Base-by-base conservation (phyloP, 1,284 basidiomycete genomes). In the Pyrrhoderma noxium region DNA sequence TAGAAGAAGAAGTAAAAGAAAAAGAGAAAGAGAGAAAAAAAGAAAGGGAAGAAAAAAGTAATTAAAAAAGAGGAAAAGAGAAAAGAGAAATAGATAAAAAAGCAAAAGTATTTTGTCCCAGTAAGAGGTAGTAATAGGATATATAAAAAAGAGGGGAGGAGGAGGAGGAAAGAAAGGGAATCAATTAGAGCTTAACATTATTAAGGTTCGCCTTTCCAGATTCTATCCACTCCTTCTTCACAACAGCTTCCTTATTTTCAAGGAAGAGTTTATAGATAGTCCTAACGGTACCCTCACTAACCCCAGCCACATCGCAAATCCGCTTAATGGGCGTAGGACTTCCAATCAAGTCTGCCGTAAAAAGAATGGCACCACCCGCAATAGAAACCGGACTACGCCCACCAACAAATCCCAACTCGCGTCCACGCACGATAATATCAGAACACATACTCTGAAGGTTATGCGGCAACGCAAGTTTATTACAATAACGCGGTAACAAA, bases 281-380 rank as follows among this genome's bases (percentile, higher is more conserved):
- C 70, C 93, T 93, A 66, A 98, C 95, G 46, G 95, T 98, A 48
- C 91, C 88, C 63, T 98, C 94, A 63, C 92, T 93, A n/a, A 98
- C 93, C 8, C 92, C 92, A 0, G 93, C 93, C n/a, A 97, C 89
- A n/a, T 76, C 70, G 57, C 88, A 88, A 62, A 99, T 95, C 60
- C 95, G 90, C 67, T 85, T 84, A 42, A 88, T 79, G 19, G 82
- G 77, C 66, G 89, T 89, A 27, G 73, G 62, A 58, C 82, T 80
- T 52, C 85, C 89, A 59, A 93, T 76, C 42, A 98, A 67, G 59
- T 85, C 76, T 61, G 86, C 89, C 18, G 92, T 90, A 69, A 98
- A 96, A 71, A 89, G 94, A 59, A 98, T 93, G 23, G 93, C 93
- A 23, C 93, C 93, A 39, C 92, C 92, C 7, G 95, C 94, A 59